These are phyloP conservation scores for Hypoxylon sp. DNA, from an alignment of 2,329 filamentous ascomycete species.

Conservation along the genomic window DNA sequence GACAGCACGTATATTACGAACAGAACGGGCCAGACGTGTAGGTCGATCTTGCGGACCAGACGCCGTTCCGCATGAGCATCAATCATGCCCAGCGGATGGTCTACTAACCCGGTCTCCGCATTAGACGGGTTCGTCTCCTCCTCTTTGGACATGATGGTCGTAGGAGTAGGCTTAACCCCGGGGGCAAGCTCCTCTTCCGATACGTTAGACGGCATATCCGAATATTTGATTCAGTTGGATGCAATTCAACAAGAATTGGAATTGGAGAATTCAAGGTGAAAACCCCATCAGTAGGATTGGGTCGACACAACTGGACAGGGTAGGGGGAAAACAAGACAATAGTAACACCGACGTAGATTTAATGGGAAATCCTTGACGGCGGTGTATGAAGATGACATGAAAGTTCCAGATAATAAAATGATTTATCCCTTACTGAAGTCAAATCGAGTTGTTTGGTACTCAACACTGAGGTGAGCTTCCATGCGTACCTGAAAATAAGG, in stretches of 20 bases:
- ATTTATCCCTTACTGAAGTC: background rate
- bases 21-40: constrained; percentile 57
- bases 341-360: constrained; percentile 29
- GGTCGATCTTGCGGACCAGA: constrained; percentile 58
- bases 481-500: constrained; percentile 10
- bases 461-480: background rate
- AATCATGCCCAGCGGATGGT: constrained; percentile 40
- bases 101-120: constrained; percentile 4
- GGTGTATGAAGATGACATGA: constrained; percentile 8
- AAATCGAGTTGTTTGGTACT: background rate
- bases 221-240: constrained; percentile 7
- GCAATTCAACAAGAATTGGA: constrained; percentile 1
- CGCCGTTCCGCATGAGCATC: constrained; percentile 54
- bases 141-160: constrained; percentile 16
- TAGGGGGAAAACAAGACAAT: constrained; percentile 21
- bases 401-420: background rate
- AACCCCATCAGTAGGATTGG: background rate
- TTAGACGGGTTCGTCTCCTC: constrained; percentile 15
- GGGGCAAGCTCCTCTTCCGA: constrained; percentile 33
- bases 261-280: constrained; percentile 4
- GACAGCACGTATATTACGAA: constrained; percentile 59
- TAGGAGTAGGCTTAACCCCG: constrained; percentile 14
- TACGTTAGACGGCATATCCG: constrained; percentile 19
- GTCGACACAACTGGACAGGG: constrained; percentile 5
- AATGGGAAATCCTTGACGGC: constrained; percentile 4